Evolutionary conservation across 495 filamentous ascomycete genomes (phyloP), one percentile per base, ranked within the genome.

Genomic region (Schizothecium vesticola): DNA sequence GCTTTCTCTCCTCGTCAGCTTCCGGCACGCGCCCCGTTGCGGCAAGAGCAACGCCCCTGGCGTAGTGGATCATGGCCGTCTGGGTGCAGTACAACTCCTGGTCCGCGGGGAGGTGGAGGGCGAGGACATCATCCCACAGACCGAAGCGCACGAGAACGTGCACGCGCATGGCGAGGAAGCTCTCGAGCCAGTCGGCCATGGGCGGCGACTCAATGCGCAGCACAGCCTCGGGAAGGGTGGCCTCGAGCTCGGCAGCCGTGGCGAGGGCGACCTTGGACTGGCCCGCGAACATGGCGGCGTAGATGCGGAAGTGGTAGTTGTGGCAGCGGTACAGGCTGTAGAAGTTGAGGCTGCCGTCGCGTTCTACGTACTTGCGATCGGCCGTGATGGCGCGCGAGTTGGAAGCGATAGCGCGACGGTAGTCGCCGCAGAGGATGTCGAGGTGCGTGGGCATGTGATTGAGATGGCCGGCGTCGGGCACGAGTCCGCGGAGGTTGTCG

Each of bases 171-270:
- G 83, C 81, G 10, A 87, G 69, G 66, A 90, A 91, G 0, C 83
- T 84, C 69, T 92, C 89, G 1, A 92, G 74, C 88, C 89, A 92
- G 71, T 91, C 87, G 0, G 89, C 89, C 86, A 92, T 87, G 0
- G 89, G 89, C 8, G 89, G 89, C 0, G 86, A 88, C 69, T 85
- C 72, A 23, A 89, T 77, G 2, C 85, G 83, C 0, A 91, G 80
- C n/a, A 92, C 69, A 0, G 81, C 77, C 36, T 90, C 88, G 0
- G 89, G 81, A 19, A 92, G 76, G 0, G 84, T 81, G 1, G 67
- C 67, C 67, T 88, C 88, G 16, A 90, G 77, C 26, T 78, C 71
- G 0, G 70, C 61, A 0, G 83, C 82, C 0, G 87, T 87, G 16
- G 88, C 82, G 6, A 92, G 72, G 0, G 88, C 85, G 19, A 86